Base-by-base conservation (phyloP, 2,329 filamentous ascomycete genomes). In the Mycogone perniciosa region DNA sequence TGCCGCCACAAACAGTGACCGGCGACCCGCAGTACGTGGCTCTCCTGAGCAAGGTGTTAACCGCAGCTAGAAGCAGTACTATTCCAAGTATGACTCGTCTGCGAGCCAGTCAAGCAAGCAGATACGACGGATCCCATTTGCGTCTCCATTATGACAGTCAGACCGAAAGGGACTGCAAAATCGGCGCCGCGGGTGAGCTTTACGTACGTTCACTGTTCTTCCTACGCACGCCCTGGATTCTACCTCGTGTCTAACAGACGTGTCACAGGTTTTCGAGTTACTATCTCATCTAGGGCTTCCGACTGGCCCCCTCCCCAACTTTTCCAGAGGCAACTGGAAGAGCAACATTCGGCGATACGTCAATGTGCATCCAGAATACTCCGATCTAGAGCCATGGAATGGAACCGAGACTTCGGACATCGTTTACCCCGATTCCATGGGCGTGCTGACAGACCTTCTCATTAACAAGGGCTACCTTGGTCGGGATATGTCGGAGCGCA, bases 401-500 rank as follows among this genome's bases (percentile, higher is more conserved):
- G 68, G 70, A 0, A 11, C 27, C 0, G 74, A 78, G 56, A 76
- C 70, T 0, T 63, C 74, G 0, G 75, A 78, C 51, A 63, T 78
- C 8, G 64, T 66, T 0, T 77, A 77, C 49, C 20, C 20, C 20
- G 3, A 20, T 20, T 20, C 20, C 20, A 20, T 3, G 20, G 20
- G 20, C 20, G 20, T 20, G 20, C 20, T 20, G 20, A 20, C 20
- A 20, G 20, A 3, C 20, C 20, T 20, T 20, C 20, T 20, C 20
- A 20, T 20, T 2, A 20, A 20, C 20, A 20, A 20, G 20, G 20
- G 20, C 20, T 20, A 20, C 20, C 20, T 20, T 20, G 20, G 20
- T 20, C 20, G 20, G 3, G 20, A 20, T 20, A 20, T 20, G 20
- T 20, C 20, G 20, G 20, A 44, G 53, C 1, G 73, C 46, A 50